Evolutionary conservation across 1,139 yeast genomes (phyloP), one percentile per base, ranked within the genome.

Genomic region (Debaryomycetaceae sp.): DNA sequence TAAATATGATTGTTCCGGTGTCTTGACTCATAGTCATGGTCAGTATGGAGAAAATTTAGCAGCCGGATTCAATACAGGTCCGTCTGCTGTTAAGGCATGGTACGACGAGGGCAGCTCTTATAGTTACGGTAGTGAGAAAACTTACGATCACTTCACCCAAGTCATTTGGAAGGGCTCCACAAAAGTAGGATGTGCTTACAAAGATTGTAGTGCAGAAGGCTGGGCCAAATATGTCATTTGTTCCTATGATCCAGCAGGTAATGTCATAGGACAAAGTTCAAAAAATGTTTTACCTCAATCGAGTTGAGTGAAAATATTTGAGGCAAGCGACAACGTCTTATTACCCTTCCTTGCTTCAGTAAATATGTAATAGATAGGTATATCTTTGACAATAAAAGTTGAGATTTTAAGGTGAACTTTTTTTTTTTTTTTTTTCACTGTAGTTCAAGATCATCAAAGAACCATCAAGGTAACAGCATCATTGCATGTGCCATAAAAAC

Each of bases 21-120:
- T 56, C 15, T 78, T 88, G 59, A 63, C 64, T 28, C 96, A 88
- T 67, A 78, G 92, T 40, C 85, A 84, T 41, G 91, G 91, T 41
- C 67, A 73, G 39, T 84, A 80, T 66, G 96, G 96, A 57, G 96
- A 89, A 67, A 89, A 88, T 75, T 74, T 89, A 58, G 96, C 94
- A 36, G 67, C 78, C 40, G 96, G 96, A 43, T 76, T 71, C 63
- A 47, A 72, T 33, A 61, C 71, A 29, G 68, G 62, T 16, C 65
- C 73, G 11, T 81, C 75, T 33, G 85, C 87, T 34, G 79, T 86
- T 42, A 74, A 78, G 34, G 95, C 91, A 41, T 88, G 96, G 97
- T 88, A 87, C 72, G 65, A 73, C 48, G 96, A 87, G 68, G 82
- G 81, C 49, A 44, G 55, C 4, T 47, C 60, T 38, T 87, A 86